Evolutionary conservation across 2,329 filamentous ascomycete genomes (phyloP).

Genomic region (Alternaria triticimaculans): DNA sequence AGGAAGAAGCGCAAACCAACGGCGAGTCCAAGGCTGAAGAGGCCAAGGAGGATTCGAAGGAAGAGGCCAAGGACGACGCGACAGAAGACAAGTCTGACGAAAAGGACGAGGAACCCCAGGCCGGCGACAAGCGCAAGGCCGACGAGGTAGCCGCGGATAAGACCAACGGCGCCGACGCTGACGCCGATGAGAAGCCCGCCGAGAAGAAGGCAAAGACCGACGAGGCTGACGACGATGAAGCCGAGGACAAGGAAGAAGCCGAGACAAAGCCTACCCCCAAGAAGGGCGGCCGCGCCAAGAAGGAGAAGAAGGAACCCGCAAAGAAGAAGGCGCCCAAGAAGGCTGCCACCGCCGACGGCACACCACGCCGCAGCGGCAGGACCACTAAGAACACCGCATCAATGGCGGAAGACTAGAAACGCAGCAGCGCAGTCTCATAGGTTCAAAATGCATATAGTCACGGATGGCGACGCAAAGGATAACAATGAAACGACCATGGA

Average conservation of each 20-base stretch:
- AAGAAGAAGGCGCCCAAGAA: slow-evolving; percentile 57
- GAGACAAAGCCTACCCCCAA: slow-evolving; percentile 38
- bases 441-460: background rate
- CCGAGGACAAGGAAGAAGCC: slow-evolving; percentile 28
- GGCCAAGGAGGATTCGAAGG: slow-evolving; percentile 16
- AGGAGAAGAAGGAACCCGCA: slow-evolving; percentile 50
- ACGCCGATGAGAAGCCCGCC: slow-evolving; percentile 8
- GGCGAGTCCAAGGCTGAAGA: slow-evolving; percentile 37
- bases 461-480: background rate
- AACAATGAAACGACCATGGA: background rate
- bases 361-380: slow-evolving; percentile 56
- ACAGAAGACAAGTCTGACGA: slow-evolving; percentile 6
- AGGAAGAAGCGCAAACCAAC: slow-evolving; percentile 28
- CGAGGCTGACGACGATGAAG: slow-evolving; percentile 34
- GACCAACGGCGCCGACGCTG: slow-evolving; percentile 23
- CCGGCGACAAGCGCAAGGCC: slow-evolving; percentile 45
- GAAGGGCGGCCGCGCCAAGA: slow-evolving; percentile 51
- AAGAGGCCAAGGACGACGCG: slow-evolving; percentile 37
- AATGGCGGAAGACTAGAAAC: slow-evolving; percentile 1
- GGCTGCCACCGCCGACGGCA: slow-evolving; percentile 56
- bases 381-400: slow-evolving; percentile 16
- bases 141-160: slow-evolving; percentile 30
- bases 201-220: slow-evolving; percentile 38
- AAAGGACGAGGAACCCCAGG: slow-evolving; percentile 28
- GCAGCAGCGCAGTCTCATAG: no score